phyloP scores from a whole-genome alignment of 192 early-diverging fungal genomes.

The Obelidium mucronatum region DNA sequence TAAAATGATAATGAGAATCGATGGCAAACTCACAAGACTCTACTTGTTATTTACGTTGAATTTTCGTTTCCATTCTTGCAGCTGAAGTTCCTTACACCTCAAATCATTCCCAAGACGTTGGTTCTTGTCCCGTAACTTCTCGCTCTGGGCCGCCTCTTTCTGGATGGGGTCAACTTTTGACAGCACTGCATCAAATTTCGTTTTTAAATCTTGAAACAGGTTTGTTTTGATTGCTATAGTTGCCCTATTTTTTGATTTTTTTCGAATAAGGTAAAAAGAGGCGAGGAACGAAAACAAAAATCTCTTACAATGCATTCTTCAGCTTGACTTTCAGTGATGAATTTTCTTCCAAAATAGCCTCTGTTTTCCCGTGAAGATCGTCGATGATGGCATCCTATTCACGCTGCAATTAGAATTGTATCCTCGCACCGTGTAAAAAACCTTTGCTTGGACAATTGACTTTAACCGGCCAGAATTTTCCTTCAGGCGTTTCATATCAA shows the following conservation, averaged over 20 bases:
- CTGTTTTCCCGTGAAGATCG: slow-evolving; percentile 10
- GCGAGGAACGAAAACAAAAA: slow-evolving; percentile 4
- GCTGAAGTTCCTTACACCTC: neutral
- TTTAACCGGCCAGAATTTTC: slow-evolving; percentile 18
- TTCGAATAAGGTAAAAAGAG: too few species aligned
- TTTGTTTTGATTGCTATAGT: slow-evolving; percentile 16
- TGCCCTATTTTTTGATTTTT: too few species aligned
- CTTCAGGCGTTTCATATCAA: neutral
- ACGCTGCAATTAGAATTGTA: neutral
- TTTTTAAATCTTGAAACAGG: slow-evolving; percentile 12
- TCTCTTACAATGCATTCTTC: slow-evolving; percentile 4
- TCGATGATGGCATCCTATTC: slow-evolving; percentile 12
- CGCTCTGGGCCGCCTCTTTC: neutral
- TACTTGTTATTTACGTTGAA: neutral
- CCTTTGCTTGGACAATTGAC: slow-evolving; percentile 14
- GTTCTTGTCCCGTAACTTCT: neutral
- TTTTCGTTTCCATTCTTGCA: neutral
- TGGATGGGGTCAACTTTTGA: slow-evolving; percentile 16
- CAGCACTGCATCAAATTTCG: slow-evolving; percentile 19
- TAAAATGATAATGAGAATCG: neutral
- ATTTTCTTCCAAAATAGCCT: neutral
- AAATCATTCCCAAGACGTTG: neutral
- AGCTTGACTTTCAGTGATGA: neutral
- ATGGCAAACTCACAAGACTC: neutral
- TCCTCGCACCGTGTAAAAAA: too few species aligned